Base-by-base conservation (phyloP, 768 basidiomycete genomes). In the Lenzites betulinus region DNA sequence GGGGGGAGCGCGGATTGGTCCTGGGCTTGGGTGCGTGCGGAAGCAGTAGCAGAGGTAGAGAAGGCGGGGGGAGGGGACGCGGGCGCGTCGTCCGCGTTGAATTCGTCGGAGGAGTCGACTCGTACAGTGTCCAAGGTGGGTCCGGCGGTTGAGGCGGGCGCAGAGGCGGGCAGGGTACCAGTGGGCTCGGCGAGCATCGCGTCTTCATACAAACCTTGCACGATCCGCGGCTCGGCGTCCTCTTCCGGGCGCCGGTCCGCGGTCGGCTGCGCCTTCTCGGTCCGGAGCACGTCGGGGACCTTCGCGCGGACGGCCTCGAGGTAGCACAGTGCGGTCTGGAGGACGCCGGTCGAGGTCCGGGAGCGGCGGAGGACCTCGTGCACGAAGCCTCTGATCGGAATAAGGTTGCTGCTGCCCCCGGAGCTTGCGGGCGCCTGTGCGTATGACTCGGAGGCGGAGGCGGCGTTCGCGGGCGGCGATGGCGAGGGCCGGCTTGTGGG, bases 291-390 rank as follows among this genome's bases (percentile, higher is more conserved):
- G 47, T 87, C 85, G 1, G 89, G 85, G 13, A 95, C 75, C 70
- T 83, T 87, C 26, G 77, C 70, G 6, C 91, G 87, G n/a, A 93
- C 81, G 4, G 89, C 92, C 72, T 93, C 92, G 13, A 95, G 77
- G 70, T 95, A 95, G 70, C 93, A 93, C 0, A 93, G 75, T 0
- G 94, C 93, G 0, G 92, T 90, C 70, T 95, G 93, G 8, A 96
- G 80, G 3, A 93, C 90, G 44, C 82, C 84, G 43, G 88, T 90
- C 5, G 91, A 90, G 0, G 93, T 95, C 48, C 91, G 83, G 13
- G 92, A 94, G 38, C 94, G 88, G 52, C 91, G 83, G 15, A 96
- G 81, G 8, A 95, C 90, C 74, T 96, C 93, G 70, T 92, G 89
- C 28, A 96, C 91, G 67, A 96, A 96, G 5, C 81, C 79, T 64